phyloP scores from a whole-genome alignment of 2,329 filamentous ascomycete genomes.

The Fusarium sp. region DNA sequence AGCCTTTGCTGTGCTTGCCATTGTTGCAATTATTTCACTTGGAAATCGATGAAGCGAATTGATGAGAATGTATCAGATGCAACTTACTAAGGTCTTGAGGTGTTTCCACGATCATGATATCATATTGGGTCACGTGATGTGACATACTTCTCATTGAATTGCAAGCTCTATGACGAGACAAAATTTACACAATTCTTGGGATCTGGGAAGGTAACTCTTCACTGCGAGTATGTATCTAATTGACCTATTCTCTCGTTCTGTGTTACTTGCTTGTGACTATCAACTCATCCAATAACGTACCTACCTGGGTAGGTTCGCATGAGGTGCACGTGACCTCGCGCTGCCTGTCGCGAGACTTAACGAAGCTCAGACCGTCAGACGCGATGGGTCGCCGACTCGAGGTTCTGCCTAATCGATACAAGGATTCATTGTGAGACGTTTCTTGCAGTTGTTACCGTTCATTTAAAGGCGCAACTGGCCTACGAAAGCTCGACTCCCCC shows the following conservation, averaged over 20 bases:
- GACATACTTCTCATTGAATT: neutral
- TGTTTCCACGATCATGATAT: slow-evolving; percentile 32
- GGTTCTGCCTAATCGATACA: slow-evolving; percentile 47
- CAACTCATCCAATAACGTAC: neutral
- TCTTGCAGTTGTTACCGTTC: slow-evolving; percentile 10
- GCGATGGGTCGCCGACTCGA: slow-evolving; percentile 2
- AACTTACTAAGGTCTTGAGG: slow-evolving; percentile 25
- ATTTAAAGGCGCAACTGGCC: slow-evolving; percentile 27
- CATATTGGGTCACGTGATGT: slow-evolving; percentile 53
- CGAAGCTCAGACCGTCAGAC: neutral
- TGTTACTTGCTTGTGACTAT: neutral
- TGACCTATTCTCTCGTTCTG: neutral
- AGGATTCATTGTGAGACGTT: slow-evolving; percentile 41
- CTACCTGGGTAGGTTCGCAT: too few relatives aligned
- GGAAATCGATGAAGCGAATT: slow-evolving; percentile 20
- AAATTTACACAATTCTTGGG: neutral
- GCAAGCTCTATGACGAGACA: neutral
- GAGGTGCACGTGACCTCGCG: slow-evolving; percentile 6
- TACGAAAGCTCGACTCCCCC: neutral
- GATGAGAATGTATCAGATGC: slow-evolving; percentile 14
- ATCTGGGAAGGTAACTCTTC: neutral
- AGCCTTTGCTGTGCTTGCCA: slow-evolving; percentile 63
- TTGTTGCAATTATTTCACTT: slow-evolving; percentile 48
- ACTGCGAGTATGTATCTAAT: neutral
- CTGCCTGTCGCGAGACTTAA: neutral